Conservation (phyloP, 495 filamentous ascomycete species). For the Neurospora tetraspora region DNA sequence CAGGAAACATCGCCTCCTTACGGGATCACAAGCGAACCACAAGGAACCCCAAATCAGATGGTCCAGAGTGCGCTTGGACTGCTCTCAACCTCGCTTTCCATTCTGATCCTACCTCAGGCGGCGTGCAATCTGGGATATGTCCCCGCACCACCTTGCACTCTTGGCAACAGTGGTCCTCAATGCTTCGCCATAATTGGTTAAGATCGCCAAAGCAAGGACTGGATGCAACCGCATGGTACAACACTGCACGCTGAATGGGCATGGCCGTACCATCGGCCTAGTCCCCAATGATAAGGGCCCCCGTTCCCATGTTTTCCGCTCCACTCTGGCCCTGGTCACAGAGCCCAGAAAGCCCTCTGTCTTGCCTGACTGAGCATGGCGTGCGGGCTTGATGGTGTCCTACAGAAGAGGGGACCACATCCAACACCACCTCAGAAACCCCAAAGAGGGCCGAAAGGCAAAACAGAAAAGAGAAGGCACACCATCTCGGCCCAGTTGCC, state of each 20-base stretch:
- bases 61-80: background rate
- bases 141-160: conserved; percentile 7
- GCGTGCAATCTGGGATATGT: conserved; percentile 12
- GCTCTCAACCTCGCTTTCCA: background rate
- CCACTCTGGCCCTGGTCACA: conserved; percentile 1
- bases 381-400: conserved; percentile 1
- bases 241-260: conserved; percentile 5
- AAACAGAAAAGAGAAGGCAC: conserved; percentile 1
- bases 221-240: conserved; percentile 6
- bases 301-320: conserved; percentile 5
- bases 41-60: background rate
- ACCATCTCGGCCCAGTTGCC: conserved; percentile 7
- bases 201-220: background rate
- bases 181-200: background rate
- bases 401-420: background rate
- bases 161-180: background rate
- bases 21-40: conserved; percentile 3
- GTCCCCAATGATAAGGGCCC: conserved; percentile 6
- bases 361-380: conserved; percentile 2
- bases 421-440: background rate
- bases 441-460: background rate
- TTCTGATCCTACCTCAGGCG: conserved; percentile 14
- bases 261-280: conserved; percentile 3
- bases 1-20: conserved; percentile 8
- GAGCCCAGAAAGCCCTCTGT: background rate